Evolutionary conservation across 176 grass and related monocot genomes (phyloP).

Genomic region (Calamus simplicifolius): DNA sequence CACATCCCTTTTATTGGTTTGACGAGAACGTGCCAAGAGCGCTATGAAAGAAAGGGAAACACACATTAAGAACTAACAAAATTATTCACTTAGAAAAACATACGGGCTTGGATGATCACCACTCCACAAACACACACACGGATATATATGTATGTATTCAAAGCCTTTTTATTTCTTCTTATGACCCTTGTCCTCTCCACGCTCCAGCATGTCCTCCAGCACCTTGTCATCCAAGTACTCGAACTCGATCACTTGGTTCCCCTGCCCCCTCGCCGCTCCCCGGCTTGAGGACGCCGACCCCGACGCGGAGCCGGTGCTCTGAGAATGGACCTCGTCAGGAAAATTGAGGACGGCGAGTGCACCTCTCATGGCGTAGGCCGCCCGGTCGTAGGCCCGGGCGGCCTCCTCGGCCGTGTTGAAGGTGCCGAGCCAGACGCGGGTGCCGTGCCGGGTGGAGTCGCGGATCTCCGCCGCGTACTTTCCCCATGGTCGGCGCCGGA

Average conservation of each 20-base stretch:
- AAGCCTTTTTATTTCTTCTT: conserved; percentile 21
- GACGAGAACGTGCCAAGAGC: too few relatives aligned
- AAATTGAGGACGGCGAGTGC: conserved; percentile 73
- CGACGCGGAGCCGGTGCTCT: conserved; percentile 5
- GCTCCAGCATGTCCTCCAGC: conserved; percentile 53
- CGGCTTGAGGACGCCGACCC: conserved; percentile 13
- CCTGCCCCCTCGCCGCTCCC: not conserved
- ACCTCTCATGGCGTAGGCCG: conserved; percentile 77
- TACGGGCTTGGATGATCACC: too few relatives aligned
- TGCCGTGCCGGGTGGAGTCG: conserved; percentile 67
- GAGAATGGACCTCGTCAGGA: conserved; percentile 32
- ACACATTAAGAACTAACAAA: too few relatives aligned
- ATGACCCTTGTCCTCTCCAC: conserved; percentile 24
- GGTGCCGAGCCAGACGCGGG: conserved; percentile 67
- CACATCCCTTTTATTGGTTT: too few relatives aligned
- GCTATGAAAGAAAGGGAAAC: too few relatives aligned
- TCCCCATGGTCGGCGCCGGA: conserved; percentile 55
- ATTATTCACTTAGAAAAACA: too few relatives aligned
- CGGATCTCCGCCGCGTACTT: conserved; percentile 90
- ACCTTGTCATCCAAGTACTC: conserved; percentile 73
- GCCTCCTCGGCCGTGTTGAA: conserved; percentile 86
- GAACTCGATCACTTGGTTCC: conserved; percentile 48
- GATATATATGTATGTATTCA: too few relatives aligned
- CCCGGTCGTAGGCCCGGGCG: conserved; percentile 58
- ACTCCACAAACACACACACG: too few relatives aligned